Base-by-base conservation (phyloP, 495 filamentous ascomycete species). In the Pyronema omphalodes region DNA sequence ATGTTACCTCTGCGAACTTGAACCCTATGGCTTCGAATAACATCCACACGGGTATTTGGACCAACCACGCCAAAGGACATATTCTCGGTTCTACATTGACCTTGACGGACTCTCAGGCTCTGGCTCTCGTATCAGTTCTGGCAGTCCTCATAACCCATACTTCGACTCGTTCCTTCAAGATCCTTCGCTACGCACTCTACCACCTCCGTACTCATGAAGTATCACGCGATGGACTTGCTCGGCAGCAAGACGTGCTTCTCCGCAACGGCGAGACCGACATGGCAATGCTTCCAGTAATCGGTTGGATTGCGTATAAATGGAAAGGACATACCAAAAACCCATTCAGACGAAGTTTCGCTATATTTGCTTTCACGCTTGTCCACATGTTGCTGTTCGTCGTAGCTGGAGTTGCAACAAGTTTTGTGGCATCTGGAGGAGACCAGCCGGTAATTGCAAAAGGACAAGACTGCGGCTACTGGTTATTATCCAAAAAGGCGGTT, bases 11-110 rank as follows among this genome's bases (percentile, higher is more conserved):
- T 29, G 23, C 23, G 23, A 29, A 29, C 23, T 29, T 5, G 23
- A 29, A 29, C 23, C 23, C 5, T 29, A 50, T 50, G 47, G 36
- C 23, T 34, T 1, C 23, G 8, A 35, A 12, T 4, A 50, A 50
- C 29, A 50, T 50, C 47, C n/a, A 50, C 47, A 50, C 47, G 7
- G 47, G 47, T 4, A 12, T 36, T 36, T 50, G 47, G 47, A 50
- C 29, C 23, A 36, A 50, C 18, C 29, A 50, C 47, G 34, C 47
- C 18, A 23, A 23, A 8, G 47, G 47, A 8, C 7, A 6, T 7
- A 12, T 50, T 34, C 36, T 15, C 29, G 47, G 47, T 19, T 9
- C 23, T 4, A 50, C 47, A 9, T 11, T 50, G 9, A 50, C 47
- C 23, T 17, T 50, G 9, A 12, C 18, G 4, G 29, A 50, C 47